These are phyloP conservation scores for Emergomyces orientalis DNA, from an alignment of 2,329 filamentous ascomycete species.

Conservation along the genomic window DNA sequence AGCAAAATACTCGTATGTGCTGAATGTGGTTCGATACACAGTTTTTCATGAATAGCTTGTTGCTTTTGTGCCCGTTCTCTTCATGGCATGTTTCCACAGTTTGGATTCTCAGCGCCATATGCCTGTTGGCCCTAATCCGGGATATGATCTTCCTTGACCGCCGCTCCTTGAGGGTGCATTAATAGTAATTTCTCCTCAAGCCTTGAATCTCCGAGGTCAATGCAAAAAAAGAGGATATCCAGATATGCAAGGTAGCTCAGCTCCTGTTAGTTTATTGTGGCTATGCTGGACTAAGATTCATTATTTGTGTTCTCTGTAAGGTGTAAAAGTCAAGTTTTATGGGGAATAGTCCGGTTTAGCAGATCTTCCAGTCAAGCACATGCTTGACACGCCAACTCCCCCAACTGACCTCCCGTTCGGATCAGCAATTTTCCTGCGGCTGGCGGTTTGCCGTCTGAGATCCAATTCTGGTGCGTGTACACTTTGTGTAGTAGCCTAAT, in stretches of 20 bases:
- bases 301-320: background rate
- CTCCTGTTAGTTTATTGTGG: background rate
- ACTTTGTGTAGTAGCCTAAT: background rate
- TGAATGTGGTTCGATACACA: too few species aligned
- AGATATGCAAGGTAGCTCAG: background rate
- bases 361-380: background rate
- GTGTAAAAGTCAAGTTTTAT: background rate
- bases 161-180: background rate
- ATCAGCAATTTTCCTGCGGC: background rate
- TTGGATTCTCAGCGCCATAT: background rate
- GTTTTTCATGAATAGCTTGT: too few species aligned
- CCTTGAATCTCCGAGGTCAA: constrained; percentile 1
- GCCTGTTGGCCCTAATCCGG: background rate
- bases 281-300: background rate
- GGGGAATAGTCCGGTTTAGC: background rate
- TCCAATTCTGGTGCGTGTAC: background rate
- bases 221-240: background rate
- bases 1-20: too few species aligned
- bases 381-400: background rate
- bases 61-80: background rate
- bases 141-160: background rate
- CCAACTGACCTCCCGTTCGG: background rate
- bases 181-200: background rate
- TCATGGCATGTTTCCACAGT: background rate
- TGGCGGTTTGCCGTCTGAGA: background rate